Evolutionary conservation across 768 basidiomycete genomes (phyloP), one percentile per base, ranked within the genome.

Genomic region (Agaricus bisporus): DNA sequence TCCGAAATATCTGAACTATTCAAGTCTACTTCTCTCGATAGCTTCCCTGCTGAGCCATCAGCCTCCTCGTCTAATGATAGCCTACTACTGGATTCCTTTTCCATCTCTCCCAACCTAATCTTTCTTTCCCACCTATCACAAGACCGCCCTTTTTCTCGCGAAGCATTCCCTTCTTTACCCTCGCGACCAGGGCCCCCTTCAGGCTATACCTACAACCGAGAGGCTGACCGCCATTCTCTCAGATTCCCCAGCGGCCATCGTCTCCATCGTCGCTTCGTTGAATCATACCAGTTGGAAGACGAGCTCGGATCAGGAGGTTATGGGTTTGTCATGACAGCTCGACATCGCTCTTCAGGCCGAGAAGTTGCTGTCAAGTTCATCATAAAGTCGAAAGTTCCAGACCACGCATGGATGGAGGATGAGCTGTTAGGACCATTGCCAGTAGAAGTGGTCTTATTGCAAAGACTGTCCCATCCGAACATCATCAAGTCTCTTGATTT

Each of bases 311-410:
- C 85, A 9, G 95, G 95, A 41, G 94, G 94, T 15, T 98, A 94
- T 64, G 94, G 94, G 2, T 97, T 98, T 65, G 95, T 98, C 25
- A 89, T 95, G 79, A 87, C 88, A 2, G 93, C 91, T 9, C 70
- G 74, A 35, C 81, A 90, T 63, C 81, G 80, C 12, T 60, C 58
- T 28, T 75, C 79, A 43, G 75, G 75, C 0, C 67, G 73, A 54
- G 88, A 93, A 64, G 93, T 94, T 49, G 94, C 94, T 0, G 88
- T 97, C 68, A 98, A 98, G 70, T 97, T 98, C 67, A 93, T 98
- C 63, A 81, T 88, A 72, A 94, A 91, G 68, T 78, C 85, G 75
- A 77, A 80, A 62, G 74, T 85, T 25, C 78, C 78, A 15, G 73
- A 76, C 28, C 67, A 75, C 56, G 78, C 78, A 32, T 82, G 83